Base-by-base conservation (phyloP, 257 asterid species). In the Perilla frutescens region DNA sequence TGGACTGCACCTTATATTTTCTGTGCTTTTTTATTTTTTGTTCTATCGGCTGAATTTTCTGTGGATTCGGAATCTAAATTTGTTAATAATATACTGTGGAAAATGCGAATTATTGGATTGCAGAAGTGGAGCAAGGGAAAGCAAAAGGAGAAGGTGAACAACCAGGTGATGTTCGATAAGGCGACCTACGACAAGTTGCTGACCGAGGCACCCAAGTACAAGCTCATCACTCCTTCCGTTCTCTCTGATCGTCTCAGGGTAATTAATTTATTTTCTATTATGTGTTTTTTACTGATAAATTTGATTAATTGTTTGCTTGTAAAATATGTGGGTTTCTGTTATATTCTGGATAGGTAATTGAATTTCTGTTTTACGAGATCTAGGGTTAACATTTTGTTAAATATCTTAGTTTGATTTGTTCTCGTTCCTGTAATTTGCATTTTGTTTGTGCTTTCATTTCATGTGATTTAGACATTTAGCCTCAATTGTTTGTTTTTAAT, bases 111-210 rank as follows among this genome's bases (percentile, higher is more conserved):
- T 10, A 58, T 29, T 55, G 37, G 62, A 13, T 13, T 62, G 70
- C 81, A 74, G 84, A 82, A 77, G 60, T 79, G 84, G 87, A 89
- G 93, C 87, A 92, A 92, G 89, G 98, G 96, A 61, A 93, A 90
- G 86, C 97, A 90, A 76, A 93, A 93, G 95, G 98, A 92, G 80
- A 92, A 92, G 96, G 98, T 90, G 53, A 93, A 93, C 89, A 92
- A 92, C 87, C 88, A 89, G 92, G 98, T 92, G 67, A 83, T 91
- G 61, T 89, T 93, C 62, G 97, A 93, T 58, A 90, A 88, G 82
- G 81, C 87, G 6, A 89, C 98, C 32, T 91, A 93, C 62, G 98
- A 93, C 31, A 93, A 93, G 87, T 80, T 93, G 51, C 68, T 91
- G 1, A 58, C 90, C 1, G 98, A 93, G 83, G 96, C 96, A 1